Base-by-base conservation (phyloP, 2,329 filamentous ascomycete genomes). In the Penicillium sp. region DNA sequence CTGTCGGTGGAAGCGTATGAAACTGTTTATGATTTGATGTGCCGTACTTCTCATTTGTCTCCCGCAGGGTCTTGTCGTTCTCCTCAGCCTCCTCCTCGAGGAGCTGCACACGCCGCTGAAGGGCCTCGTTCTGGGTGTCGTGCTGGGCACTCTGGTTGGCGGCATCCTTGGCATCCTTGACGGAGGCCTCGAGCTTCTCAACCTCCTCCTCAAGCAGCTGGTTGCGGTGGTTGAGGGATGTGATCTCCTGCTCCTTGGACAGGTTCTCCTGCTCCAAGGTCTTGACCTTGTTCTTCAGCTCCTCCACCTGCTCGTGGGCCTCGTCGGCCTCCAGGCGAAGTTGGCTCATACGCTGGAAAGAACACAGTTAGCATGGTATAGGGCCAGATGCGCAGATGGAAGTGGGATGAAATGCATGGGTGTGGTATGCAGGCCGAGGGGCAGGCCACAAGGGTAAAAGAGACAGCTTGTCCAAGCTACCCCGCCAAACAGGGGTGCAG, bases 81-180 rank as follows among this genome's bases (percentile, higher is more conserved):
- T 94, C 87, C 82, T 99, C 95, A 70, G 92, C 92, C 83, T 99
- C 95, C 82, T 98, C 94, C 83, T 99, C 95, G 70, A 99, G 88
- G 69, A 99, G 84, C 83, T 97, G 92, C 76, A 98, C 85, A 82
- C 92, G 91, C 81, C 95, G 87, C 83, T 92, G 89, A 69, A 99
- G 85, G 71, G 89, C 86, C 83, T 99, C 95, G 79, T 94, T 95
- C 81, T 96, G 91, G 75, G 89, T 91, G 75, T 91, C 89, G 76
- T 92, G 87, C 82, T 91, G 84, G 78, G 87, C 82, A 75, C 90
- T 90, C 79, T 94, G 90, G 75, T 90, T 90, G 74, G 91, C 91
- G 66, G 88, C 83, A 75, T 89, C 89, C 87, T 99, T 99, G 78
- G 89, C 86, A 69, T 96, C 91, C 82, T 92, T 91, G 78, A 96